phyloP scores from a whole-genome alignment of 768 basidiomycete species.

The Collybia mongolica region DNA sequence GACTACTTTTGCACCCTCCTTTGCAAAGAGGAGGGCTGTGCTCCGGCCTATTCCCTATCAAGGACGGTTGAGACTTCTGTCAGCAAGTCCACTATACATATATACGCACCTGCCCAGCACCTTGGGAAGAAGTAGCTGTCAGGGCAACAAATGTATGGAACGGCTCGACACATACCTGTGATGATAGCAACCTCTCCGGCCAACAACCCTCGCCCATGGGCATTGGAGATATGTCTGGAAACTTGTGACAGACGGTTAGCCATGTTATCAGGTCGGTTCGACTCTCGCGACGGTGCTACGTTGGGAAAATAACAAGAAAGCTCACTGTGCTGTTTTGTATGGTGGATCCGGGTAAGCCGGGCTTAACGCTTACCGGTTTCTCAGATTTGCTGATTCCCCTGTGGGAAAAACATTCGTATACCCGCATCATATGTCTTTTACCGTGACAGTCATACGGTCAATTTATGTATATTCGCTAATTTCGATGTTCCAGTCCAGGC shows the following conservation, averaged over 20 bases:
- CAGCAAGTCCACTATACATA: neutral
- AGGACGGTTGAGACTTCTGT: neutral
- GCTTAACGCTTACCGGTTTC: too few species aligned
- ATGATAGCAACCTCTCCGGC: slow-evolving; percentile 82
- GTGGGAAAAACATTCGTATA: too few species aligned
- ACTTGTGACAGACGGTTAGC: slow-evolving; percentile 65
- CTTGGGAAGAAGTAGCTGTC: slow-evolving; percentile 28
- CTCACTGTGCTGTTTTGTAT: neutral
- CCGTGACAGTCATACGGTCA: too few species aligned
- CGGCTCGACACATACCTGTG: slow-evolving; percentile 53
- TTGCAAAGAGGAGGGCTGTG: slow-evolving; percentile 74
- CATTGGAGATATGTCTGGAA: slow-evolving; percentile 63
- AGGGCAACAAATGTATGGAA: neutral
- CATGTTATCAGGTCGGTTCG: slow-evolving; percentile 28
- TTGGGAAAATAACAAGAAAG: neutral
- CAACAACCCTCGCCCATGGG: slow-evolving; percentile 56
- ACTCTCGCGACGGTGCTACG: neutral
- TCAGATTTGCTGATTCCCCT: too few species aligned
- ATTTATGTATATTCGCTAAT: too few species aligned
- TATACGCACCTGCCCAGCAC: slow-evolving; percentile 67
- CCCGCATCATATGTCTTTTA: too few species aligned
- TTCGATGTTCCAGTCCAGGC: too few species aligned
- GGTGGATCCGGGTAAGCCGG: too few species aligned
- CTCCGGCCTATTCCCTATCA: slow-evolving; percentile 75
- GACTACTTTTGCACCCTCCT: slow-evolving; percentile 85